phyloP scores from a whole-genome alignment of 2,329 filamentous ascomycete species.

The Cladosporium phlei region DNA sequence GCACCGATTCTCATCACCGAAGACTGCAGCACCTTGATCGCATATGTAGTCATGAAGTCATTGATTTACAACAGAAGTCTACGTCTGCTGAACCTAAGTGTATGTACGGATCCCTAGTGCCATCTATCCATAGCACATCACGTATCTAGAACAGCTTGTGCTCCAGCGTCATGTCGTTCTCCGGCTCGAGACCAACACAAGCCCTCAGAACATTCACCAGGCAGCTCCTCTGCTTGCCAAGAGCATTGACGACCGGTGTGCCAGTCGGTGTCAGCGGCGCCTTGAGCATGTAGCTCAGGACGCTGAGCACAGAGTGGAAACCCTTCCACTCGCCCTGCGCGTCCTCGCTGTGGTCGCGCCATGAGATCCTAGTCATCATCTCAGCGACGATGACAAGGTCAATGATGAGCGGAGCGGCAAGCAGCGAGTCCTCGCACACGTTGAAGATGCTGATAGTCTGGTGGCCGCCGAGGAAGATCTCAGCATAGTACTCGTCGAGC shows the following conservation, averaged over 20 bases:
- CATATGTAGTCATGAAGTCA: too few relatives aligned
- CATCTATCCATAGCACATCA: too few relatives aligned
- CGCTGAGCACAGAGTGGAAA: conserved; percentile 95
- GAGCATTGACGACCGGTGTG: conserved; percentile 89
- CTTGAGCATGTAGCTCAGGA: conserved; percentile 98
- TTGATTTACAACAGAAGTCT: too few relatives aligned
- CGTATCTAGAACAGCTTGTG: conserved; percentile 81
- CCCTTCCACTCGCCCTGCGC: conserved; percentile 69
- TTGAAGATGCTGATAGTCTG: conserved; percentile 99
- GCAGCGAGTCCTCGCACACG: conserved; percentile 95
- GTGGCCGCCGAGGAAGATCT: conserved; percentile 98
- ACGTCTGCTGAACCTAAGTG: too few relatives aligned
- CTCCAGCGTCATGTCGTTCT: conserved; percentile 98
- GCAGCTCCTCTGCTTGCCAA: conserved; percentile 91
- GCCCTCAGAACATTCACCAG: conserved; percentile 98
- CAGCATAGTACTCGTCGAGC: conserved; percentile 96
- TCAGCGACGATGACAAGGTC: conserved; percentile 89
- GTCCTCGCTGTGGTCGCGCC: conserved; percentile 54
- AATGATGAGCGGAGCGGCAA: conserved; percentile 95
- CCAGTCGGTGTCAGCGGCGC: conserved; percentile 90
- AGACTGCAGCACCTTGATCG: too few relatives aligned
- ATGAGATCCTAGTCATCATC: conserved; percentile 98
- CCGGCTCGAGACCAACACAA: conserved; percentile 91
- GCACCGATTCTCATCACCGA: too few relatives aligned
- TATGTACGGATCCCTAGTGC: too few relatives aligned